These are phyloP conservation scores for Ramaria sp. DNA, from an alignment of 768 basidiomycete genomes.

Conservation along the genomic window DNA sequence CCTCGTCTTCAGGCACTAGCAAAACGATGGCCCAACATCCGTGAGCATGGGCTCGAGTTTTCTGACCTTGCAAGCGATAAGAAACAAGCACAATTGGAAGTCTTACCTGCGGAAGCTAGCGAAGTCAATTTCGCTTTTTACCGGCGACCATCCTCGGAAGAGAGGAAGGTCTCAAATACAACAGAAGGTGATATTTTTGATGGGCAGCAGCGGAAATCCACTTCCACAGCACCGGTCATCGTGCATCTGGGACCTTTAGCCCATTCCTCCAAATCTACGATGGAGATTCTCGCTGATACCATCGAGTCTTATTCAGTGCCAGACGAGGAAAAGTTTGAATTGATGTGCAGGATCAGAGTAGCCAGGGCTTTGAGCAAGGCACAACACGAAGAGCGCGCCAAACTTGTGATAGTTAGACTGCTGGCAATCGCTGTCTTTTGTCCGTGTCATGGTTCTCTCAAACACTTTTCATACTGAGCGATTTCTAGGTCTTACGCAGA, in stretches of 20 bases:
- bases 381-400: conserved; percentile 55
- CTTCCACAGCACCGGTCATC: conserved; percentile 35
- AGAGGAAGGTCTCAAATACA: conserved; percentile 33
- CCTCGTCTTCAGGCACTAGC: conserved; percentile 74
- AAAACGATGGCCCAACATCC: conserved; percentile 73
- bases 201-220: conserved; percentile 32
- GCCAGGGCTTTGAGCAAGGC: conserved; percentile 57
- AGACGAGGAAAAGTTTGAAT: conserved; percentile 76
- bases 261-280: conserved; percentile 50
- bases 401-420: conserved; percentile 71
- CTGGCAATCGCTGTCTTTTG: conserved; percentile 80
- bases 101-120: conserved; percentile 60
- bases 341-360: conserved; percentile 76
- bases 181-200: conserved; percentile 24
- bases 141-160: conserved; percentile 33
- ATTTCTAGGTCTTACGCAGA: conserved; percentile 64
- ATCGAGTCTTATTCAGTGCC: conserved; percentile 61
- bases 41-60: conserved; percentile 71
- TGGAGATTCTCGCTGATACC: conserved; percentile 67
- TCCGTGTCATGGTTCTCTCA: conserved; percentile 11
- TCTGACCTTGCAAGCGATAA: conserved; percentile 50
- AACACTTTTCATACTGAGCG: not conserved
- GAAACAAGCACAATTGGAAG: conserved; percentile 41
- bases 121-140: conserved; percentile 81
- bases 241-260: conserved; percentile 55